Conservation (phyloP, 2,329 filamentous ascomycete genomes). For the Botrytis cinerea region DNA sequence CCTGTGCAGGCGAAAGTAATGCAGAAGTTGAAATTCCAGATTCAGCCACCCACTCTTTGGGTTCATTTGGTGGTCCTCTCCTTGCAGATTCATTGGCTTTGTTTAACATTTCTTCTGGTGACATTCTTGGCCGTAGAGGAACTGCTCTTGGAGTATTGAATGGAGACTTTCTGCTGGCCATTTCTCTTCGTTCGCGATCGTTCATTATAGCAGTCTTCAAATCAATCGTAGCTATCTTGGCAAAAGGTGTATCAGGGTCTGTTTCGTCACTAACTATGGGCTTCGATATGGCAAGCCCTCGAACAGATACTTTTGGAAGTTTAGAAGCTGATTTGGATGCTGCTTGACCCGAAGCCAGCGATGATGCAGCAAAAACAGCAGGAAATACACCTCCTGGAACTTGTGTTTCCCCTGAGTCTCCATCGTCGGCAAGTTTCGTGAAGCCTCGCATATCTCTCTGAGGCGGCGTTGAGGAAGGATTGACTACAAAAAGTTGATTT, state of each 20-base stretch:
- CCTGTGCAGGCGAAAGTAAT: slow-evolving; percentile 40
- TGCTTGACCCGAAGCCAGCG: slow-evolving; percentile 23
- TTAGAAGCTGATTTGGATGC: slow-evolving; percentile 31
- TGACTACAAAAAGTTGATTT: slow-evolving; percentile 40
- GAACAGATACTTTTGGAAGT: slow-evolving; percentile 35
- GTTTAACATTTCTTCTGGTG: slow-evolving; percentile 30
- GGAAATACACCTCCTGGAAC: slow-evolving; percentile 38
- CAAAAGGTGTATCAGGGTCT: slow-evolving; percentile 31
- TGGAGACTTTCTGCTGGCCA: slow-evolving; percentile 31
- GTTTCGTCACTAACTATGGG: slow-evolving; percentile 33
- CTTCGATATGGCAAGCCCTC: slow-evolving; percentile 39
- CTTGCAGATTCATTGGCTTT: slow-evolving; percentile 33
- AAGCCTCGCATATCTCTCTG: slow-evolving; percentile 32
- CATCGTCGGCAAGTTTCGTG: slow-evolving; percentile 31
- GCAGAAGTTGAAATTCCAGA: slow-evolving; percentile 40
- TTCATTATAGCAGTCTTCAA: slow-evolving; percentile 39
- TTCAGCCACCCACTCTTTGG: slow-evolving; percentile 26
- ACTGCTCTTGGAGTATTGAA: slow-evolving; percentile 34
- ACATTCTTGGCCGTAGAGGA: slow-evolving; percentile 31
- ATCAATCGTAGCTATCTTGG: slow-evolving; percentile 41
- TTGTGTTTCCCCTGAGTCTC: slow-evolving; percentile 25
- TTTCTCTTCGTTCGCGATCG: slow-evolving; percentile 39
- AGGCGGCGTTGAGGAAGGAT: slow-evolving; percentile 37
- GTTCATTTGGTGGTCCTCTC: slow-evolving; percentile 29
- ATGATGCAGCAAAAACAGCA: slow-evolving; percentile 27